Base-by-base conservation (phyloP, 1,284 basidiomycete species). In the Ganoderma resinaceum region DNA sequence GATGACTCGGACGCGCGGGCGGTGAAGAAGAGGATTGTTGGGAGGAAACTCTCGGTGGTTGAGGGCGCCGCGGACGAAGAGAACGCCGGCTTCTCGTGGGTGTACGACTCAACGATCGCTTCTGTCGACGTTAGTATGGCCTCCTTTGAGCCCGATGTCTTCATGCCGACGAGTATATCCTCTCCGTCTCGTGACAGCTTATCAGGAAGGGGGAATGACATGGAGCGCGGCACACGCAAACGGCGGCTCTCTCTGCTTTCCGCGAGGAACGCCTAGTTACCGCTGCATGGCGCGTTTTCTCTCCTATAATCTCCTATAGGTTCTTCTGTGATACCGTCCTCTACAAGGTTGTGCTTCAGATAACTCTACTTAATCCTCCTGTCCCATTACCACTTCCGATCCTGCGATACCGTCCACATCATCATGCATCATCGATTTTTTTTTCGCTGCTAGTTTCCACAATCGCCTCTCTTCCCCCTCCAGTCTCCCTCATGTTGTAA, bases 11-110 rank as follows among this genome's bases (percentile, higher is more conserved):
- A 68, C n/a, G 49, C 29, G 20, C 61, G 69, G 11, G 71, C 61
- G 26, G 52, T 70, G 52, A 72, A 72, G 71, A 72, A 72, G 60
- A 43, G 71, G 57, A 69, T 70, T 58, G 40, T 69, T 20, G 71
- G 71, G 6, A 23, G 71, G 58, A 64, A 62, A 63, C 23, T 70
- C 53, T 68, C 71, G 16, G 61, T 72, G 26, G 60, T 66, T 42
- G 71, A 66, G 14, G 46, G 62, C 37, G 23, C 52, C 18, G 46
- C n/a, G 2, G 65, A 61, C 29, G 57, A 58, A 1, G 52, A 65
- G 52, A 40, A 8, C 40, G 53, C 20, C 16, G 49, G 66, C 12
- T 38, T 33, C 9, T 66, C 61, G 18, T 72, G 71, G 71, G 69
- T 68, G 52, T 72, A 70, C 61, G 67, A 70, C 42, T 35, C 71